Percentiles rank a stretch among this genome's conserved stretches.
phyloP scores from a whole-genome alignment of 352 stramenopile genomes.

The Phytophthora pluvialis region DNA sequence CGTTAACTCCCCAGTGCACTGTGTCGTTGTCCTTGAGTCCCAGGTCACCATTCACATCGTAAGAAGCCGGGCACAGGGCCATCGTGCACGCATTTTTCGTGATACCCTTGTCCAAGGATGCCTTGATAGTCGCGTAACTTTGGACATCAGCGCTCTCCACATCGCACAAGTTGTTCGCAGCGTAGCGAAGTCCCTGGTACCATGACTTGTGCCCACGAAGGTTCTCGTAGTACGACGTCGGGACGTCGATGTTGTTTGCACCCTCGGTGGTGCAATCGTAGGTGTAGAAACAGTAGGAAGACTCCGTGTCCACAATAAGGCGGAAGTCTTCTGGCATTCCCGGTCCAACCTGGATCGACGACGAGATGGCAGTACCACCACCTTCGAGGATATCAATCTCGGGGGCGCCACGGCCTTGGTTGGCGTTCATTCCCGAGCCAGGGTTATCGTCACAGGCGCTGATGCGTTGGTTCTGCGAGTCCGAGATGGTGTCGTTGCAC shows the following conservation, averaged over 20 bases:
- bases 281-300: slow-evolving; percentile 49
- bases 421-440: slow-evolving; percentile 90
- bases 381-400: slow-evolving; percentile 97
- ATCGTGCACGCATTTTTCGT: slow-evolving; percentile 55
- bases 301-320: slow-evolving; percentile 29
- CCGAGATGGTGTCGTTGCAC: slow-evolving; percentile 82
- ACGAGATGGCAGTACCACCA: slow-evolving; percentile 80
- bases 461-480: slow-evolving; percentile 73
- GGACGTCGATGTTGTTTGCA: slow-evolving; percentile 33
- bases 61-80: slow-evolving; percentile 48
- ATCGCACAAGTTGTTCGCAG: slow-evolving; percentile 62
- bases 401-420: slow-evolving; percentile 91
- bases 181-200: slow-evolving; percentile 72
- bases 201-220: slow-evolving; percentile 61
- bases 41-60: slow-evolving; percentile 60
- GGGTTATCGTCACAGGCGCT: slow-evolving; percentile 92
- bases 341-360: slow-evolving; percentile 89
- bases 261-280: slow-evolving; percentile 47
- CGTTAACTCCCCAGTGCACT: slow-evolving; percentile 61
- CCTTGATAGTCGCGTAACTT: slow-evolving; percentile 45
- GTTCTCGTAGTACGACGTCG: slow-evolving; percentile 44
- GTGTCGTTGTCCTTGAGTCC: slow-evolving; percentile 41
- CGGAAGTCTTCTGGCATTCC: slow-evolving; percentile 70
- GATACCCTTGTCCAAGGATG: slow-evolving; percentile 45
- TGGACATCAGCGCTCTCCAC: slow-evolving; percentile 33